Evolutionary conservation across 176 grass and related monocot species (phyloP), one percentile per base, ranked within the genome.

Genomic region (Oryza nivara): DNA sequence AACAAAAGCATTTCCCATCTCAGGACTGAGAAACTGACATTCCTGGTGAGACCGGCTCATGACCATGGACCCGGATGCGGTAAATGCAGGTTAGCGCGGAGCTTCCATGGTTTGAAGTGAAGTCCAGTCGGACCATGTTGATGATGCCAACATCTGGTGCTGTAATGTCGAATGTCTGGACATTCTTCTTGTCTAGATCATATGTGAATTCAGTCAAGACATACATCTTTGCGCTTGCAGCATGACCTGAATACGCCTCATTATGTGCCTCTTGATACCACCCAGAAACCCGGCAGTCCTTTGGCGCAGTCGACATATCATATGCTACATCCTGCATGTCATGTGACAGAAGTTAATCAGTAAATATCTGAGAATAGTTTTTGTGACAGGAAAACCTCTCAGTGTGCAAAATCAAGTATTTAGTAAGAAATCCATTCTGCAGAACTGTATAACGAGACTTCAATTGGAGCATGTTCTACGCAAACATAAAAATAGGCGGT

Each of bases 71-170:
- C 34, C 93, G 77, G 68, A 95, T 23, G 23, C 93, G 93, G 80
- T 95, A 95, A 28, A 95, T 88, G 80, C 93, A 95, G 0, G 93
- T 95, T 70, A 88, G 76, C 4, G 20, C 41, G 3, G 93, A 72
- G 88, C 76, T 95, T 61, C 93, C 93, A 41, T 95, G 90, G 83
- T 95, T 95, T 3, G 90, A 95, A 36, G 67, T 75, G 43, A 95
- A 95, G 22, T 95, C 88, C 35, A 95, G 58, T 48, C 93, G 90
- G 38, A 92, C 64, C 83, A 77, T 88, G 86, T 95, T 95, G 72
- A 90, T 52, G 10, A 90, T 7, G 6, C 88, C 88, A 3, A 67
- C 76, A 64, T 90, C 82, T 28, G 41, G 36, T 20, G 82, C 66
- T 3, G 74, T 51, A 2, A 90, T 25, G 23, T 88, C 58, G 65